phyloP scores from a whole-genome alignment of 108 stramenopile species.

The Seminavis robusta region DNA sequence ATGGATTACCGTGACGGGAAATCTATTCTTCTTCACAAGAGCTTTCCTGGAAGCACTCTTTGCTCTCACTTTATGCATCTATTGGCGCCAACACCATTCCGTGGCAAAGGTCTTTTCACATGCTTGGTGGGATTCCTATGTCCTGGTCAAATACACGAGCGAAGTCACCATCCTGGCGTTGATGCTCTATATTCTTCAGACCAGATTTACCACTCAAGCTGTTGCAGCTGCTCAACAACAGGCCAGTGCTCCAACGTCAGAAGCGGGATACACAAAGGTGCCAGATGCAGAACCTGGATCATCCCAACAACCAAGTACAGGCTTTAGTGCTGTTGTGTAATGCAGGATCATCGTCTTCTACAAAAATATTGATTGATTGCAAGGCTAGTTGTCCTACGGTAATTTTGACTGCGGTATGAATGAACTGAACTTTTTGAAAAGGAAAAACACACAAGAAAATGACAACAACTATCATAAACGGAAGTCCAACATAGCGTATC shows the following conservation, averaged over 20 bases:
- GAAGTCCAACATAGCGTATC: too few relatives aligned
- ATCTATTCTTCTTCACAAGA: constrained; percentile 91
- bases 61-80: constrained; percentile 58
- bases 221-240: constrained; percentile 1
- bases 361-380: too few relatives aligned
- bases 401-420: too few relatives aligned
- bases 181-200: constrained; percentile 92
- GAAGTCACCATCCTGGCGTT: constrained; percentile 87
- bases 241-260: too few relatives aligned
- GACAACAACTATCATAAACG: too few relatives aligned
- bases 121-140: constrained; percentile 85
- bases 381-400: too few relatives aligned
- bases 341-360: too few relatives aligned
- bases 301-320: too few relatives aligned
- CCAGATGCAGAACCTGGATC: constrained; percentile 10
- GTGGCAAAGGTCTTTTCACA: constrained; percentile 78
- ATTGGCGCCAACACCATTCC: constrained; percentile 76
- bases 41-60: constrained; percentile 84
- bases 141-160: constrained; percentile 78
- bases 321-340: too few relatives aligned
- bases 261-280: constrained; percentile 22
- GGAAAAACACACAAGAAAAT: too few relatives aligned
- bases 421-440: too few relatives aligned
- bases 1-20: constrained; percentile 94
- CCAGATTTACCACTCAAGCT: constrained; percentile 52